Evolutionary conservation across 129 eudicot genomes (phyloP).

Genomic region (Artemisia annua): DNA sequence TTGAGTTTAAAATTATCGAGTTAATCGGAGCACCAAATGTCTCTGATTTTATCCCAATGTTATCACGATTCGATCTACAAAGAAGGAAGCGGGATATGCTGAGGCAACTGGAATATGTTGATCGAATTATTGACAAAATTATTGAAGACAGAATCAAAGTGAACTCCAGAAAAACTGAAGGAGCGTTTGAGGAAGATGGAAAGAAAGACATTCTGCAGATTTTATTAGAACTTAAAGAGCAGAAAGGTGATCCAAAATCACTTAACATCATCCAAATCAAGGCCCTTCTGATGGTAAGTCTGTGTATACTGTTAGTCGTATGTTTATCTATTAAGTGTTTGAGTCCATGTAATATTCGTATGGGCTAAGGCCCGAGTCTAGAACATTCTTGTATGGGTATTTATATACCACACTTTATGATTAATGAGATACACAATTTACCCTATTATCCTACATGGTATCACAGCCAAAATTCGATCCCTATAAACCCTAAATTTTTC

Average conservation of each 20-base stretch:
- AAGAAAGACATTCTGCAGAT: background rate
- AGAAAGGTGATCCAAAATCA: background rate
- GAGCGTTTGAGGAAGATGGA: background rate
- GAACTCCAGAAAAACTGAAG: background rate
- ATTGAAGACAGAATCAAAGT: slow-evolving; percentile 24
- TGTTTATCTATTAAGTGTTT: too few relatives aligned
- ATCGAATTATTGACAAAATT: slow-evolving; percentile 26
- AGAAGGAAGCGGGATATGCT: slow-evolving; percentile 39
- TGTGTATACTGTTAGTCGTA: too few relatives aligned
- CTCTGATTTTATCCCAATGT: slow-evolving; percentile 42
- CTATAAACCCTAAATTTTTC: too few relatives aligned
- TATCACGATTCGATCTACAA: slow-evolving; percentile 41
- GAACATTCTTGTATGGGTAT: too few relatives aligned
- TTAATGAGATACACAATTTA: too few relatives aligned
- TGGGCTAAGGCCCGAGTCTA: too few relatives aligned
- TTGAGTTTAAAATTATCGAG: slow-evolving; percentile 40
- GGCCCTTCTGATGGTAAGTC: background rate
- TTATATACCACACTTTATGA: too few relatives aligned
- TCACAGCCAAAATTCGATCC: too few relatives aligned
- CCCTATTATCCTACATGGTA: too few relatives aligned
- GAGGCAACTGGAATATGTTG: slow-evolving; percentile 30
- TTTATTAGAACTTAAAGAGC: background rate
- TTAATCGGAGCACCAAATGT: slow-evolving; percentile 31
- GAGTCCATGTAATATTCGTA: too few relatives aligned
- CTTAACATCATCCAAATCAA: background rate